These are phyloP conservation scores for Gliomastix tumulicola DNA, from an alignment of 2,329 filamentous ascomycete genomes.

Conservation along the genomic window DNA sequence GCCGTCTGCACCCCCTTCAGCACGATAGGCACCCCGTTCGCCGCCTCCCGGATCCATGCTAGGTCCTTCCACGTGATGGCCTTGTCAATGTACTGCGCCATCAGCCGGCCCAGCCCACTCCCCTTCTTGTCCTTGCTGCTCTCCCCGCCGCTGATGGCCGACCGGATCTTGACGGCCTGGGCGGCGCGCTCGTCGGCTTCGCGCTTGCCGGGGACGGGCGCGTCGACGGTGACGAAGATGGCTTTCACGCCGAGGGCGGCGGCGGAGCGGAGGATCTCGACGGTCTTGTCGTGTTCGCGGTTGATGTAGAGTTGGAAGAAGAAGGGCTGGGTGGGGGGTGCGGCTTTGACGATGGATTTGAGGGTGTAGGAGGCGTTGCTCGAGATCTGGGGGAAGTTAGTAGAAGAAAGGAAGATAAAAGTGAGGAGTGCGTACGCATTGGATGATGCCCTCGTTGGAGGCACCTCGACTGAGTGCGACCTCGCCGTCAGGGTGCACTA, in stretches of 20 bases:
- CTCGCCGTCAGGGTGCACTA: constrained; percentile 30
- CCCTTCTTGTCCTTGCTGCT: constrained; percentile 43
- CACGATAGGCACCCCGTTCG: constrained; percentile 40
- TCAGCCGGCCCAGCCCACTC: constrained; percentile 43
- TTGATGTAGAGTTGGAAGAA: constrained; percentile 52
- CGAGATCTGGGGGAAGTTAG: constrained; percentile 30
- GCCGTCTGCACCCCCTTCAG: constrained; percentile 51
- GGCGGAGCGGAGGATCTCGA: constrained; percentile 30
- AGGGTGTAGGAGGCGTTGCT: constrained; percentile 43
- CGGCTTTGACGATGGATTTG: constrained; percentile 29
- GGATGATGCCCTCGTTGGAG: constrained; percentile 37
- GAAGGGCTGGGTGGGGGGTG: constrained; percentile 30
- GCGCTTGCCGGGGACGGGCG: constrained; percentile 47
- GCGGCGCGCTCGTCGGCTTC: constrained; percentile 48
- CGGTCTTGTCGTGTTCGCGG: constrained; percentile 38
- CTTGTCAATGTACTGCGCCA: constrained; percentile 44
- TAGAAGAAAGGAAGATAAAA: too few relatives aligned
- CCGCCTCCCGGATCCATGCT: constrained; percentile 39
- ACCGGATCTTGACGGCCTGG: constrained; percentile 31
- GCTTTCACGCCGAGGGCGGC: constrained; percentile 39
- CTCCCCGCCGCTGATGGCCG: constrained; percentile 29
- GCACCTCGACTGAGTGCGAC: constrained; percentile 41
- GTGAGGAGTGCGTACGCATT: constrained; percentile 37
- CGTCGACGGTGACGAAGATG: constrained; percentile 47
- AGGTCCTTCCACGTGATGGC: constrained; percentile 45